Evolutionary conservation across 106 monocot species (phyloP), one percentile per base, ranked within the genome.

Genomic region (Allium sativum): DNA sequence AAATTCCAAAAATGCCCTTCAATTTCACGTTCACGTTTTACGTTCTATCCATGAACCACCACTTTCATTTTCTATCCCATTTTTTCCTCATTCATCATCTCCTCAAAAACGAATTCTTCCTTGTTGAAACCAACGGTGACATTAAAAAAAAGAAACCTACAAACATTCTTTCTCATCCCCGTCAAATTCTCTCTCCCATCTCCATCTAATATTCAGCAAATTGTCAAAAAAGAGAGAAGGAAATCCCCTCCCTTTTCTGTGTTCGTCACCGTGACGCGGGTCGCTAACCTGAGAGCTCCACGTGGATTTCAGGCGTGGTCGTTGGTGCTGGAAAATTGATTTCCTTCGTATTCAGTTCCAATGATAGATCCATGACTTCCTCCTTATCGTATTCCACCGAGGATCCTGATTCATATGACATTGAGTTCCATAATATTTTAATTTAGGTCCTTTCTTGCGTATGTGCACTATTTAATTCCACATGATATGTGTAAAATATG

Each of bases 241-340:
- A 11, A 58, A 58, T 12, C n/a, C 42, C 7, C 19, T 58, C 58
- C 20, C 40, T 14, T 15, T 12, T 6, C 42, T 42, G 12, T 18
- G 59, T 43, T 10, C 59, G 42, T 16, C 44, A 42, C 43, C 42
- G 45, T 21, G 46, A 44, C 10, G 18, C 18, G 2, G 10, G 47
- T 45, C 18, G 21, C 21, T 21, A 11, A 6, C 21, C 41, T 1
- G 58, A 41, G 17, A 58, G 48, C 55, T 52, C 69, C 59, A 59
- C 65, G 65, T 79, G 68, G 79, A 52, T 74, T 12, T 47, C 61
- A 10, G 66, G 74, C 66, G 43, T 79, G 44, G 45, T 79, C 53
- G 59, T 74, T 44, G 61, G 70, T 48, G 79, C 79, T 6, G 79
- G 79, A 14, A 79, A 56, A 51, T 56, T 79, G 50, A 43, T 79